Base-by-base conservation (phyloP, 805 yeast genomes). In the Lipomyces spencermartinsiae region DNA sequence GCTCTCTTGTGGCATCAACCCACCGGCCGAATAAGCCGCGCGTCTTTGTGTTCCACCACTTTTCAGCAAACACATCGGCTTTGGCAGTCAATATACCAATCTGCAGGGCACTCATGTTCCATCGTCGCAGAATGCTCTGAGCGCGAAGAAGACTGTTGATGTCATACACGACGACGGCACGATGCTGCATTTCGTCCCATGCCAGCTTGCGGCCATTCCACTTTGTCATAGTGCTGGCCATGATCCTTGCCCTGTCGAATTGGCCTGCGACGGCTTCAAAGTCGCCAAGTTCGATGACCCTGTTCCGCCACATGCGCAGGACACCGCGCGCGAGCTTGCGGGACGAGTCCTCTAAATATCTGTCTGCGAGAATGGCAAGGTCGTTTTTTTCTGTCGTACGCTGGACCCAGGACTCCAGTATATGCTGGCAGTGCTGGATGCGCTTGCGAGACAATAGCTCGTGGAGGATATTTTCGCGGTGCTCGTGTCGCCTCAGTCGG, bases 81-180 rank as follows among this genome's bases (percentile, higher is more conserved):
- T 55, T 58, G 22, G 61, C 56, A 12, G 51, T 46, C 43, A 68
- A 35, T 14, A 69, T 69, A n/a, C 65, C 68, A 22, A 69, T 25
- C 39, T 67, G 72, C 12, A 67, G 29, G 3, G 67, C 53, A 1
- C 39, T 39, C 64, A 61, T 64, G 29, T 64, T 69, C 72, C 72
- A 69, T 12, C 60, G 51, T 22, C 71, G 65, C 1, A 69, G 16
- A 6, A 67, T 19, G 25, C 58, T 43, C 55, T 67, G 71, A 8
- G 63, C 72, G 22, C 59, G 64, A 10, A 66, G 68, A 19, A 69
- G 46, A 55, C 46, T 55, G 61, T 67, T 63, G 37, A 67, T 63
- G 22, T 67, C 71, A 35, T 61, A 58, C 43, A 64, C 69, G 19
- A 39, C 59, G 4, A 8, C 62, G 5, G 71, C 67, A 8, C 55